phyloP scores from a whole-genome alignment of 2,329 filamentous ascomycete genomes.

The Ophiostoma tasmaniense region DNA sequence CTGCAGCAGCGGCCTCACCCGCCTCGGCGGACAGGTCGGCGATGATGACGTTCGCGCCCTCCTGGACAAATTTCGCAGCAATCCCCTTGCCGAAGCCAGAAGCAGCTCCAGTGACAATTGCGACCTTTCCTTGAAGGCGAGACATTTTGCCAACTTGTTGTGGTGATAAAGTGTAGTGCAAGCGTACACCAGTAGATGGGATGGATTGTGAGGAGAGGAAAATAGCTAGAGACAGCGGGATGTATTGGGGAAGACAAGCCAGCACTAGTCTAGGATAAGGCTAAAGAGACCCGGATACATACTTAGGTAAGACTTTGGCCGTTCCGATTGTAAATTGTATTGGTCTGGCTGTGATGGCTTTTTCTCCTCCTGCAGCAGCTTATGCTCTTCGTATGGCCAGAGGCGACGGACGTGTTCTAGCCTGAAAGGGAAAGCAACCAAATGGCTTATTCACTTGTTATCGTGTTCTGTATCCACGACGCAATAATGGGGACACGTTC shows the following conservation, averaged over 20 bases:
- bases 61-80: slow-evolving; percentile 29
- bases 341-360: neutral
- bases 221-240: neutral
- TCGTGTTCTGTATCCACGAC: neutral
- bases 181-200: neutral
- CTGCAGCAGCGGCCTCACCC: slow-evolving; percentile 35
- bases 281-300: neutral
- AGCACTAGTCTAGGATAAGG: neutral
- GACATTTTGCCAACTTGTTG: slow-evolving; percentile 12
- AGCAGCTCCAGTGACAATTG: slow-evolving; percentile 47
- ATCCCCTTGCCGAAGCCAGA: slow-evolving; percentile 51
- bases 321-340: neutral
- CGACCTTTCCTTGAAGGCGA: slow-evolving; percentile 45
- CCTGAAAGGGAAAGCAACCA: slow-evolving; percentile 12
- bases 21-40: slow-evolving; percentile 43
- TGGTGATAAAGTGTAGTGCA: neutral
- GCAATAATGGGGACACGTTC: neutral
- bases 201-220: neutral
- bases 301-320: neutral
- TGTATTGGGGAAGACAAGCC: neutral
- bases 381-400: neutral
- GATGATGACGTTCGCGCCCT: slow-evolving; percentile 22
- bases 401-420: neutral
- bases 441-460: neutral
- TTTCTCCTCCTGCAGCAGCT: neutral